A percentile compares a stretch with the other conserved stretches of the same genome.
These are phyloP conservation scores for Pilobolus umbonatus DNA, from an alignment of 192 early-diverging fungal genomes.

Conservation along the genomic window DNA sequence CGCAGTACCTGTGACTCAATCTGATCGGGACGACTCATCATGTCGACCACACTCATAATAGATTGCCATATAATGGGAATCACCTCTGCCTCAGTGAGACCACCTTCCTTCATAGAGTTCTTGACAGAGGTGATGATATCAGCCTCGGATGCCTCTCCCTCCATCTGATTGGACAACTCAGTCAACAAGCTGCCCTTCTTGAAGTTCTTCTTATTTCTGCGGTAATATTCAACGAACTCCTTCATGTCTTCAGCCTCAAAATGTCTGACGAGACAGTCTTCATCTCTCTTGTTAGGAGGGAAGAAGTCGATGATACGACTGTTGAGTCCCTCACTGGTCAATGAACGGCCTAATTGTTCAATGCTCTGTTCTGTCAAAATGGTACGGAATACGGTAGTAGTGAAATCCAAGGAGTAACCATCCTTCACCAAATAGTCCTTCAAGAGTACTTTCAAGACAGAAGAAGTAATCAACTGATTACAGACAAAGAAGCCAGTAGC, in stretches of 20 bases:
- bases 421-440: slow-evolving; percentile 97
- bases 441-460: slow-evolving; percentile 70
- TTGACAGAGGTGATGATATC: slow-evolving; percentile 64
- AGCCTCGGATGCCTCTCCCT: slow-evolving; percentile 40
- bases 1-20: slow-evolving; percentile 69
- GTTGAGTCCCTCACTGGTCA: slow-evolving; percentile 70
- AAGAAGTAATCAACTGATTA: slow-evolving; percentile 61
- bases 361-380: slow-evolving; percentile 73
- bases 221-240: slow-evolving; percentile 77
- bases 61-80: slow-evolving; percentile 79
- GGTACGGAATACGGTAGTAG: slow-evolving; percentile 77
- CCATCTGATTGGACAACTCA: slow-evolving; percentile 48
- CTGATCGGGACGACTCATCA: slow-evolving; percentile 72
- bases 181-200: slow-evolving; percentile 62
- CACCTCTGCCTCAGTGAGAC: slow-evolving; percentile 74
- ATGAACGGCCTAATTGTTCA: slow-evolving; percentile 67
- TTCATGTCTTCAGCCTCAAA: slow-evolving; percentile 93
- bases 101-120: slow-evolving; percentile 57
- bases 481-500: slow-evolving; percentile 73
- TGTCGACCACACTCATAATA: slow-evolving; percentile 72
- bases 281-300: slow-evolving; percentile 85
- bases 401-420: slow-evolving; percentile 75
- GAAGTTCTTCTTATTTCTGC: slow-evolving; percentile 61
- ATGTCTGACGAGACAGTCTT: slow-evolving; percentile 84
- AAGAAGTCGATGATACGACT: slow-evolving; percentile 82